Evolutionary conservation across 352 stramenopile genomes (phyloP).

Genomic region (Pythium rishiriense): DNA sequence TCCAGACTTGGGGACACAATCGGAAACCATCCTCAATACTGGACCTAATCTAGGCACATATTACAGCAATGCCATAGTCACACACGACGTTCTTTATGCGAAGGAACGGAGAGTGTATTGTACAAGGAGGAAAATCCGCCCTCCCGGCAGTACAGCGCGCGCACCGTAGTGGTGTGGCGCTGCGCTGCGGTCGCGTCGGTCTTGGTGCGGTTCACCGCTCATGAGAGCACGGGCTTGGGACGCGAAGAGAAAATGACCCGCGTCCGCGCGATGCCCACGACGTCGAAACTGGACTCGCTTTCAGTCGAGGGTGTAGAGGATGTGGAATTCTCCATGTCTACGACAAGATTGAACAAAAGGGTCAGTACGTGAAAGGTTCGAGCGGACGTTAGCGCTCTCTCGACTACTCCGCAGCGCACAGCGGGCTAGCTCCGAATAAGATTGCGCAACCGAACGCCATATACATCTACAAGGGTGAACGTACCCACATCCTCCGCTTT

Average conservation of each 20-base stretch:
- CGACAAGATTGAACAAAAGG: neutral
- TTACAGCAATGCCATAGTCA: neutral
- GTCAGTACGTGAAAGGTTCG: neutral
- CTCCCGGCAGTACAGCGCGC: neutral
- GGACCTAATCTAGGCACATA: neutral
- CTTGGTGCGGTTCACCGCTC: neutral
- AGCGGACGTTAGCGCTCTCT: neutral
- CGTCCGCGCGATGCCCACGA: constrained; percentile 81
- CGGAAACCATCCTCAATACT: constrained; percentile 9
- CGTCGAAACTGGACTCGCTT: constrained; percentile 42
- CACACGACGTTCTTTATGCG: no score
- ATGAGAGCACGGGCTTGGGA: constrained; percentile 71
- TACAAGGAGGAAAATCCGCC: neutral
- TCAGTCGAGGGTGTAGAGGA: neutral
- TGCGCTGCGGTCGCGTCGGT: neutral
- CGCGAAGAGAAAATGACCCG: constrained; percentile 74
- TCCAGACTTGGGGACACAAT: neutral
- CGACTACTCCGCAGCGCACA: neutral
- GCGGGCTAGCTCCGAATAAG: neutral
- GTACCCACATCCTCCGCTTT: constrained; percentile 7
- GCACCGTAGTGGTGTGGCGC: no score
- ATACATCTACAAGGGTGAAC: neutral
- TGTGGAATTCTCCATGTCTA: constrained; percentile 17
- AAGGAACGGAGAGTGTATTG: neutral
- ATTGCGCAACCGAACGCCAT: neutral